Evolutionary conservation across 768 basidiomycete species (phyloP), one percentile per base, ranked within the genome.

Genomic region (Phylloporus scabripes): DNA sequence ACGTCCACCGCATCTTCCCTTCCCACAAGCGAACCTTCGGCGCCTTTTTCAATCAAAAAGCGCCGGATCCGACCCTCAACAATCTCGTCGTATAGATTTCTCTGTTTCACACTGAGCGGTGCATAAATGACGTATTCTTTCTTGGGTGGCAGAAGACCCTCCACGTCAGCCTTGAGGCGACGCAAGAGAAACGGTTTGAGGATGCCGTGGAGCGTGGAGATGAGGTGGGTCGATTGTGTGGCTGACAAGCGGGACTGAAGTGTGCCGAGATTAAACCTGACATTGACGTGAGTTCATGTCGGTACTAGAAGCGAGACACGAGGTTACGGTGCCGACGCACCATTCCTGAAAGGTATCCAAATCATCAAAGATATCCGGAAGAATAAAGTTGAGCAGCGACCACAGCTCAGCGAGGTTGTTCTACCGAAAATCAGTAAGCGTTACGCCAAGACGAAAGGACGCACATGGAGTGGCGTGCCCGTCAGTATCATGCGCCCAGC

Each of bases 81-180:
- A 15, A 94, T 81, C 5, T 79, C 79, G 49, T 92, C 83, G 58
- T 95, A 97, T 21, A 95, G 71, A 49, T 87, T 81, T n/a, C 83
- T 81, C 61, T 98, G 96, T 45, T 77, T 75, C 21, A 80, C 71
- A 47, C 83, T 96, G 7, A 97, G 72, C 0, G 93, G 92, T 0
- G 92, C 92, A 52, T 94, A 95, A 0, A 98, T 76, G 2, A 97
- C 81, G 58, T 99, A 99, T 67, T 93, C 91, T 66, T 93, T 93
- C 71, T 92, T 92, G 3, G 88, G 88, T 0, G 96, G 96, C 4
- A 98, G 72, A 21, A 77, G 62, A 48, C 78, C 76, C 51, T 80
- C 78, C 8, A 98, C 95, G 57, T 99, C 96, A 6, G 73, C 82
- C 67, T 98, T 98, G 49, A 97, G 75, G 10, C 96, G 81, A 10